phyloP scores from a whole-genome alignment of 495 filamentous ascomycete species.

The Hapsidospora chrysogenum region DNA sequence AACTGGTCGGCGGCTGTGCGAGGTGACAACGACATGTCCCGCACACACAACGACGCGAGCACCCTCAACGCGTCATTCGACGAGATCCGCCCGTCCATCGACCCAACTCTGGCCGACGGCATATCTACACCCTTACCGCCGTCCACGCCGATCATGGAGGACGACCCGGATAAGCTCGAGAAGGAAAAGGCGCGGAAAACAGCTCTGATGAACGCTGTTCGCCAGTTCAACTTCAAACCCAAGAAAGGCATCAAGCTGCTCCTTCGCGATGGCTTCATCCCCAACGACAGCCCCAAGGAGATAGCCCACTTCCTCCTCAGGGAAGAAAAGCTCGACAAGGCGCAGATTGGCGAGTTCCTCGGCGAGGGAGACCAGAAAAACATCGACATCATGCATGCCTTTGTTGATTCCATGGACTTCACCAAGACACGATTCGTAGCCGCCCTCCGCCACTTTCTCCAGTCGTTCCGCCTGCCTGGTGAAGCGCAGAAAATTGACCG shows the following conservation, averaged over 20 bases:
- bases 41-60: conserved; percentile 38
- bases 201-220: conserved; percentile 70
- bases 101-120: conserved; percentile 38
- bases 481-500: conserved; percentile 99
- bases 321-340: conserved; percentile 69
- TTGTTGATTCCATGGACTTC: conserved; percentile 93
- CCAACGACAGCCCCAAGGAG: conserved; percentile 54
- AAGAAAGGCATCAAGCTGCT: conserved; percentile 83
- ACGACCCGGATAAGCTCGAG: conserved; percentile 83
- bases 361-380: conserved; percentile 87
- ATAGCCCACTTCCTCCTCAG: conserved; percentile 70
- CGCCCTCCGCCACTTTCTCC: conserved; percentile 75
- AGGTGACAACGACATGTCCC: conserved; percentile 35
- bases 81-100: conserved; percentile 65
- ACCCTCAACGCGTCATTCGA: conserved; percentile 46
- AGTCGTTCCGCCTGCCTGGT: conserved; percentile 87
- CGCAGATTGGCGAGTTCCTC: conserved; percentile 83
- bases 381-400: conserved; percentile 95
- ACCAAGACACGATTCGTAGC: conserved; percentile 86
- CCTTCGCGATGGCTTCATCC: conserved; percentile 72
- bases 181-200: conserved; percentile 90
- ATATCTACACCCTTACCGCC: conserved; percentile 40
- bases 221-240: conserved; percentile 95
- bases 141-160: conserved; percentile 62
- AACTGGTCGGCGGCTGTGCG: conserved; percentile 51